Evolutionary conservation across 2,329 filamentous ascomycete species (phyloP).

Genomic region (Ascochyta lentis): DNA sequence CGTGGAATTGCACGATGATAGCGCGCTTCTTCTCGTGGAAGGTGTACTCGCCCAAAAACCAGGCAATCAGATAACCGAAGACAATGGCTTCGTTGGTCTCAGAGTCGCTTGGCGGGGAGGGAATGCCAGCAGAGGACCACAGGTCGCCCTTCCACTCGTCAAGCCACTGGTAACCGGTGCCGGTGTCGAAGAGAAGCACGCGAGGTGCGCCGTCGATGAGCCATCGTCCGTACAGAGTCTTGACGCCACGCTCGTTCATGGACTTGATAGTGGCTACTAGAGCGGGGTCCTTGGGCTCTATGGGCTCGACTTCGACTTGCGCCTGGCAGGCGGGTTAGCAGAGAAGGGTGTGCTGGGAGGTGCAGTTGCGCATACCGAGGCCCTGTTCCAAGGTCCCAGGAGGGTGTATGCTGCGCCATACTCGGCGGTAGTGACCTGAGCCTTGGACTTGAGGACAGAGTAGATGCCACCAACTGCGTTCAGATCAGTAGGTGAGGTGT

Average conservation of each 20-base stretch:
- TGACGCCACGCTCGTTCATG: conserved; percentile 91
- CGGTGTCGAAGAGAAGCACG: conserved; percentile 92
- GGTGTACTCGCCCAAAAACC: conserved; percentile 98
- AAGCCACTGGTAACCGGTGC: conserved; percentile 87
- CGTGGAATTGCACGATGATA: conserved; percentile 97
- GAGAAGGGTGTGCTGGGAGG: background rate
- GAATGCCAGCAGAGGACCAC: conserved; percentile 91
- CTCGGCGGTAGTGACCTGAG: conserved; percentile 94
- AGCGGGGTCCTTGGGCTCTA: conserved; percentile 82
- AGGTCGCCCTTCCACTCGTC: conserved; percentile 98
- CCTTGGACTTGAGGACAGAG: conserved; percentile 98
- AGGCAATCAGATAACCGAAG: conserved; percentile 95
- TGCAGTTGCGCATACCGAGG: conserved; percentile 69
- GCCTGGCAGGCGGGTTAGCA: conserved; percentile 63
- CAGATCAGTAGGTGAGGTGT: conserved; percentile 22
- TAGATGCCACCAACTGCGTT: conserved; percentile 91
- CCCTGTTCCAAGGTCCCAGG: conserved; percentile 90
- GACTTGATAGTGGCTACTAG: conserved; percentile 83
- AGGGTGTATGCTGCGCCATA: conserved; percentile 98
- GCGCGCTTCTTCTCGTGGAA: conserved; percentile 90
- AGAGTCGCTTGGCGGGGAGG: conserved; percentile 87
- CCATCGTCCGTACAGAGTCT: conserved; percentile 93
- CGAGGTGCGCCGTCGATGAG: conserved; percentile 94
- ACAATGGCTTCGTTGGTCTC: conserved; percentile 98
- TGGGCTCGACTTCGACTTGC: conserved; percentile 95